Percentiles rank a stretch among this genome's conserved stretches.
phyloP scores from a whole-genome alignment of 2,329 filamentous ascomycete species.

The Microsporum canis region DNA sequence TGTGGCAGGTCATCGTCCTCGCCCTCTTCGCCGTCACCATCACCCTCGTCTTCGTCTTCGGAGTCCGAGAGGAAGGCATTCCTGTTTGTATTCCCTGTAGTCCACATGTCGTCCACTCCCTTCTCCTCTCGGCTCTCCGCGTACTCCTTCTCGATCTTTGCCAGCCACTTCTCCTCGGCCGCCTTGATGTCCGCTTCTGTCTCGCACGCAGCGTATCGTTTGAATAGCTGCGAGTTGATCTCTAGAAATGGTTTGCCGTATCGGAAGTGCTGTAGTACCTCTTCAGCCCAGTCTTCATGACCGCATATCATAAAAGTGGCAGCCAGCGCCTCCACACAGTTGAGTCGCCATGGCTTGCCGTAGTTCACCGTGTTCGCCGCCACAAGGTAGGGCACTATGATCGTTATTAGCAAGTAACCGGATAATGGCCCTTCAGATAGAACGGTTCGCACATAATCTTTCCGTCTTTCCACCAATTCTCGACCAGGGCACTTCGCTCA shows the following conservation, averaged over 20 bases:
- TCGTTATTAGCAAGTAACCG: not conserved
- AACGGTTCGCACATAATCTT: slow-evolving; percentile 45
- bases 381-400: slow-evolving; percentile 75
- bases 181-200: slow-evolving; percentile 74
- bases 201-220: slow-evolving; percentile 70
- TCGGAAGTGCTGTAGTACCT: slow-evolving; percentile 70
- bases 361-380: slow-evolving; percentile 97
- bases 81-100: slow-evolving; percentile 77
- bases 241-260: slow-evolving; percentile 83
- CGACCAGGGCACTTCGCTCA: slow-evolving; percentile 79
- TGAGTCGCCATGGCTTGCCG: slow-evolving; percentile 85
- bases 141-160: slow-evolving; percentile 81
- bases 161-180: slow-evolving; percentile 78
- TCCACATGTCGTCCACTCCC: slow-evolving; percentile 64
- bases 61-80: slow-evolving; percentile 40
- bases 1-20: slow-evolving; percentile 36
- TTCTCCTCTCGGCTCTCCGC: slow-evolving; percentile 57
- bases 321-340: slow-evolving; percentile 89
- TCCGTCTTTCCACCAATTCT: slow-evolving; percentile 91
- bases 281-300: slow-evolving; percentile 77
- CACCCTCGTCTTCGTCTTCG: slow-evolving; percentile 26
- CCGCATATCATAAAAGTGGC: slow-evolving; percentile 91
- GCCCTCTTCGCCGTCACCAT: slow-evolving; percentile 26
- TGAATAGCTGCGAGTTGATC: slow-evolving; percentile 75
- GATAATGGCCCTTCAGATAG: not conserved